Conservation (phyloP, 305 asterid genomes). For the Fraxinus dipetala region DNA sequence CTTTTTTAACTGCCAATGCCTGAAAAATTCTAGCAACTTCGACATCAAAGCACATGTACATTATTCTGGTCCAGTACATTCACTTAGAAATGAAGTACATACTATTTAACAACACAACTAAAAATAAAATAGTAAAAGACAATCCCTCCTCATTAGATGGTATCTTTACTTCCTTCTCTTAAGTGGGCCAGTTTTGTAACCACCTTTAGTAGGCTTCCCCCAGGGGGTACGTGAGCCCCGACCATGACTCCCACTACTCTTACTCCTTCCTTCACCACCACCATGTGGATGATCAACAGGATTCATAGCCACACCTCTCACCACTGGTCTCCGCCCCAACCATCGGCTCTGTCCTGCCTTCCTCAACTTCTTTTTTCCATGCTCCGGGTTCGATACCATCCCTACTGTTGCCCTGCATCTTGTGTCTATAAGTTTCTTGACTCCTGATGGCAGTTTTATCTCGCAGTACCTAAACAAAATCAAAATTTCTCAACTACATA, state of each 20-base stretch:
- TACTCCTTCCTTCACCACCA: constrained; percentile 96
- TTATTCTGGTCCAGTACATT: neutral
- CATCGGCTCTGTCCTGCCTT: constrained; percentile 89
- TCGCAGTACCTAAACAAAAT: constrained; percentile 49
- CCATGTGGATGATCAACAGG: constrained; percentile 94
- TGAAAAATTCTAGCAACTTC: neutral
- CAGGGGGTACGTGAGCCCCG: constrained; percentile 69
- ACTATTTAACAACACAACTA: neutral
- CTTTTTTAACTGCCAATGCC: neutral
- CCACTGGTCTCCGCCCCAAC: constrained; percentile 75
- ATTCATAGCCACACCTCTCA: constrained; percentile 95
- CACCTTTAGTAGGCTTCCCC: constrained; percentile 93
- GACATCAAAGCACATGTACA: neutral
- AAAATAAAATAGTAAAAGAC: neutral
- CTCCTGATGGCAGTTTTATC: constrained; percentile 73
- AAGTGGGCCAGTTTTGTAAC: constrained; percentile 74
- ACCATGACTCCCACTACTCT: constrained; percentile 88
- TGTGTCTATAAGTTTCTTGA: constrained; percentile 61
- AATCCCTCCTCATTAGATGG: neutral
- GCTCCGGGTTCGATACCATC: constrained; percentile 57
- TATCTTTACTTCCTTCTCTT: constrained; percentile 52
- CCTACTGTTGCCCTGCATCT: constrained; percentile 81
- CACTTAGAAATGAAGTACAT: neutral
- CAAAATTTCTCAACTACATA: neutral
- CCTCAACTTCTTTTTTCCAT: constrained; percentile 61